A percentile compares a stretch with the other conserved stretches of the same genome.
Evolutionary conservation across 1,284 basidiomycete species (phyloP).

Genomic region (Xerocomus nothofagi): DNA sequence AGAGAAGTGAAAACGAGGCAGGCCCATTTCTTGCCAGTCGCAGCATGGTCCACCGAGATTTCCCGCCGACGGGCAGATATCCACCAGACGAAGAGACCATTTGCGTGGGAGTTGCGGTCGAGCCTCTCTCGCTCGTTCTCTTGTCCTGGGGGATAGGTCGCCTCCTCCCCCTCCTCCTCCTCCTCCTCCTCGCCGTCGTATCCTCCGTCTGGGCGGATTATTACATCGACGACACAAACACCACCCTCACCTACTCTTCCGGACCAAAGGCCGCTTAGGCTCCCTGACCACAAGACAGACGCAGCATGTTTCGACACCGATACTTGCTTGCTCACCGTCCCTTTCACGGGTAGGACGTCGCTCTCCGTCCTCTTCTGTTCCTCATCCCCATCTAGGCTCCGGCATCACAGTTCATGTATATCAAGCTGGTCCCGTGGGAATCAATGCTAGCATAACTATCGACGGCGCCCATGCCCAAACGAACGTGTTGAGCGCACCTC

Average conservation of each 20-base stretch:
- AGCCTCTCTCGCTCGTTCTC: too few relatives aligned
- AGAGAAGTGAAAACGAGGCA: conserved; percentile 18
- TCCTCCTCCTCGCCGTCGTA: conserved; percentile 5
- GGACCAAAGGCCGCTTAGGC: conserved; percentile 26
- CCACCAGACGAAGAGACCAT: conserved; percentile 12
- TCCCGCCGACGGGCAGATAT: conserved; percentile 23
- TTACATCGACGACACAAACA: conserved; percentile 28
- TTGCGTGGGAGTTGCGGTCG: too few relatives aligned
- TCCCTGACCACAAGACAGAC: conserved; percentile 15
- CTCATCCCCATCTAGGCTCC: conserved; percentile 15
- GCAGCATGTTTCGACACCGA: conserved; percentile 23
- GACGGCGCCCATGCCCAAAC: conserved; percentile 11
- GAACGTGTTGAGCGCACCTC: conserved; percentile 18
- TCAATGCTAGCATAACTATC: conserved; percentile 23
- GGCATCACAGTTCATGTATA: conserved; percentile 24
- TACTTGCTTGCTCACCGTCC: conserved; percentile 20
- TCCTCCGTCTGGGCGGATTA: conserved; percentile 18
- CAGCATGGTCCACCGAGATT: conserved; percentile 11
- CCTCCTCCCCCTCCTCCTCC: neutral
- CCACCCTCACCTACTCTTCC: conserved; percentile 22
- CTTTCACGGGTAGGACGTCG: conserved; percentile 21
- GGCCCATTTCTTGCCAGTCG: conserved; percentile 19
- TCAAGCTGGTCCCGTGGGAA: conserved; percentile 24
- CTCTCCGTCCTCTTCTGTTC: neutral
- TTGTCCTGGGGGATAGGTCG: neutral